These are phyloP conservation scores for Plasmodium malariae DNA, from an alignment of 169 alveolate genomes.

Conservation along the genomic window DNA sequence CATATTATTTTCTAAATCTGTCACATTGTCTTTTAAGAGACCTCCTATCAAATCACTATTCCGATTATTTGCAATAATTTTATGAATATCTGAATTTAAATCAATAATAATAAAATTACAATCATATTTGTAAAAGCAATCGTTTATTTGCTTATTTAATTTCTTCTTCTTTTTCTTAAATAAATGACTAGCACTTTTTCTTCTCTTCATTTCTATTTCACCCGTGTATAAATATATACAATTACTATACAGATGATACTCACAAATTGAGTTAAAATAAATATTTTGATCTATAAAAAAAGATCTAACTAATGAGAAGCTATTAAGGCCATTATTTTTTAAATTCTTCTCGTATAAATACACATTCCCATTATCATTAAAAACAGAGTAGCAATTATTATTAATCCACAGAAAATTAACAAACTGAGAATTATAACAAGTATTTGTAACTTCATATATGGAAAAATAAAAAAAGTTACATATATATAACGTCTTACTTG, in stretches of 20 bases:
- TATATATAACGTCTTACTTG: constrained; percentile 57
- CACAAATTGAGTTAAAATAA: constrained; percentile 62
- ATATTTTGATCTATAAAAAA: constrained; percentile 55
- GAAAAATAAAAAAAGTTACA: constrained; percentile 74
- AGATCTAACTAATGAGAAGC: constrained; percentile 27
- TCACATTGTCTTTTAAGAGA: constrained; percentile 41
- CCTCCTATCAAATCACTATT: constrained; percentile 10
- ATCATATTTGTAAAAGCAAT: constrained; percentile 62
- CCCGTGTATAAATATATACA: constrained; percentile 66
- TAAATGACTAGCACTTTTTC: constrained; percentile 28
- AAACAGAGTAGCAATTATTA: constrained; percentile 46
- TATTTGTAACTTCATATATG: constrained; percentile 37
- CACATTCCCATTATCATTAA: constrained; percentile 59
- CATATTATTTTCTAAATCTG: constrained; percentile 62
- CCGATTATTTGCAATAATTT: not conserved
- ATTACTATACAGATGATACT: constrained; percentile 68
- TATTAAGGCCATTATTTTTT: constrained; percentile 43
- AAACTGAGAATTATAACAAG: constrained; percentile 46
- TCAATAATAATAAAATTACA: constrained; percentile 72
- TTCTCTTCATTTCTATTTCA: constrained; percentile 39
- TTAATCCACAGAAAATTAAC: constrained; percentile 69
- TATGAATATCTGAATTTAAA: constrained; percentile 30
- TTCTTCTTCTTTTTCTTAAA: constrained; percentile 51
- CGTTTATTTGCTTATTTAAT: constrained; percentile 35
- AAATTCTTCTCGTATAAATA: constrained; percentile 53